These are phyloP conservation scores for Phytophthora constricta DNA, from an alignment of 352 stramenopile genomes.

Conservation along the genomic window DNA sequence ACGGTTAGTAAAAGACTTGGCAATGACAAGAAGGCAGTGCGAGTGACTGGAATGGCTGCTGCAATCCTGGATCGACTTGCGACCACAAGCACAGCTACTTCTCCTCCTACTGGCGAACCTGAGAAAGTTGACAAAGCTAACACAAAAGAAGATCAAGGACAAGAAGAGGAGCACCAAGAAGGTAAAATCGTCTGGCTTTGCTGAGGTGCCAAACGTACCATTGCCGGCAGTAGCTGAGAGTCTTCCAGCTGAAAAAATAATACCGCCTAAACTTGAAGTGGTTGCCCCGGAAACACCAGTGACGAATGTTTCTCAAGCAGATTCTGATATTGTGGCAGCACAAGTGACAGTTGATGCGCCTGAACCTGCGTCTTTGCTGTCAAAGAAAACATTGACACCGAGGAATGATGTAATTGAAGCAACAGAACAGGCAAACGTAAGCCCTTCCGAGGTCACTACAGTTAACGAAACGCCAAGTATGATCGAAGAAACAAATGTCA, in stretches of 20 bases:
- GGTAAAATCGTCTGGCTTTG: constrained; percentile 11
- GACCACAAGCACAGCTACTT: constrained; percentile 7
- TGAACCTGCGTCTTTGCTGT: no score
- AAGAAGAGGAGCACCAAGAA: constrained; percentile 39
- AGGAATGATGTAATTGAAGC: no score
- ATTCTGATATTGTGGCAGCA: no score
- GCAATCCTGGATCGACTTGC: constrained; percentile 61
- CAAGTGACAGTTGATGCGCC: no score
- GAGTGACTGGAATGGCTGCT: constrained; percentile 70
- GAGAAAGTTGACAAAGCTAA: constrained; percentile 34
- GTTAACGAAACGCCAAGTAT: no score
- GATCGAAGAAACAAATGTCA: no score
- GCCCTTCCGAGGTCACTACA: no score
- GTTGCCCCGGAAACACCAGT: no score
- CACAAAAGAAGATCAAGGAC: constrained; percentile 33
- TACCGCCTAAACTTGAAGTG: not conserved
- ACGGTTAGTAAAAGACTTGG: constrained; percentile 66
- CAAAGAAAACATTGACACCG: no score
- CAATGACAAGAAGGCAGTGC: constrained; percentile 55
- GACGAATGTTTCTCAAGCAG: no score
- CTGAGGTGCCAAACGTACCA: constrained; percentile 7
- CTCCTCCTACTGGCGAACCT: constrained; percentile 4
- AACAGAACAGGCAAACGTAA: no score
- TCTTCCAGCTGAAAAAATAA: not conserved
- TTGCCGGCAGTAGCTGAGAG: constrained; percentile 5